Evolutionary conservation across 2,329 filamentous ascomycete species (phyloP).

Genomic region (Lachnellula cervina): DNA sequence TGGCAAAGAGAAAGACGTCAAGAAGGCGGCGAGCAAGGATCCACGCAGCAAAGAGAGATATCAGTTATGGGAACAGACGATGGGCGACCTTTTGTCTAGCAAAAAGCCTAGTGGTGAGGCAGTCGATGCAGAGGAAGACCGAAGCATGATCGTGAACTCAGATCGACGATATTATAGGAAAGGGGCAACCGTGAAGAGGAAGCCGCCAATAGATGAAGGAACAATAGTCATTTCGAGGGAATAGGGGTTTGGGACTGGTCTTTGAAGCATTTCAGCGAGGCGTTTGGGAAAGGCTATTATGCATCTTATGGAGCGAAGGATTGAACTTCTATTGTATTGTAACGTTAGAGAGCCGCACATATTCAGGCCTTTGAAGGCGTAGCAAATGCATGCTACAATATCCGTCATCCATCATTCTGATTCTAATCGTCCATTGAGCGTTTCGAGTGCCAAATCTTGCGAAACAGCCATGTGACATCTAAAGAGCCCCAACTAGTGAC

Average conservation of each 20-base stretch:
- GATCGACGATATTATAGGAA: slow-evolving; percentile 49
- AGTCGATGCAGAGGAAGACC: slow-evolving; percentile 46
- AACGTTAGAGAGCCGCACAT: not conserved
- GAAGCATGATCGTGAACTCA: slow-evolving; percentile 61
- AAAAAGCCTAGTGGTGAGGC: slow-evolving; percentile 13
- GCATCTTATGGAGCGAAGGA: not conserved
- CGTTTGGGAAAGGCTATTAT: slow-evolving; percentile 3
- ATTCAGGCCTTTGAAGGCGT: not conserved
- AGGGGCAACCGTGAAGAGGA: slow-evolving; percentile 22
- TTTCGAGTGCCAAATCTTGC: not conserved
- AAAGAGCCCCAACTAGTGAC: not conserved
- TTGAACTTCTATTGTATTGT: not conserved
- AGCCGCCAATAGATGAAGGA: not conserved
- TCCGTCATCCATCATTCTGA: not conserved
- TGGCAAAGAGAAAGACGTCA: slow-evolving; percentile 60
- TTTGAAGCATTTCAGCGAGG: slow-evolving; percentile 18
- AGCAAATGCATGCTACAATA: not conserved
- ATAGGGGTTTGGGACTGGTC: not conserved
- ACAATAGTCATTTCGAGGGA: not conserved
- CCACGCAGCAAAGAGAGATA: slow-evolving; percentile 50
- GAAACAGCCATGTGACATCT: not conserved
- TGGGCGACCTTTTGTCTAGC: slow-evolving; percentile 44
- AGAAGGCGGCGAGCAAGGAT: slow-evolving; percentile 46
- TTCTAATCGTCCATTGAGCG: too few relatives aligned
- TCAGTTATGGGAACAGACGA: slow-evolving; percentile 56